Percentiles rank a stretch among this genome's conserved stretches.
Evolutionary conservation across 129 eudicot species (phyloP).

Genomic region (Flaveria bidentis): DNA sequence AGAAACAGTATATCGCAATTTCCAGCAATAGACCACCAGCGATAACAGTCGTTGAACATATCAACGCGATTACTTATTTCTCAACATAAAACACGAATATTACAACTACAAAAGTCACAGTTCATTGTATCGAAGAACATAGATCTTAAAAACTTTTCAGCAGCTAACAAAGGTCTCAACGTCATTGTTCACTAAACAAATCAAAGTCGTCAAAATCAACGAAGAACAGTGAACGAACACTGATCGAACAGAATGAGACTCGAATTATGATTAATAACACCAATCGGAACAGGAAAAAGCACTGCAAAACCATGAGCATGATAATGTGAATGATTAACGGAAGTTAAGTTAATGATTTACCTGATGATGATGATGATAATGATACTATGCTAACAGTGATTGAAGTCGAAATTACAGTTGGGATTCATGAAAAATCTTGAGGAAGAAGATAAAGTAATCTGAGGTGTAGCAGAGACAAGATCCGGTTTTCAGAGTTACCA

Average conservation of each 20-base stretch:
- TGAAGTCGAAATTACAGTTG: conserved; percentile 1
- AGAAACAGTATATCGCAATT: conserved; percentile 8
- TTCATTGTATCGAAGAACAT: conserved; percentile 15
- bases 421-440: not conserved
- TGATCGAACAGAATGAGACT: conserved; percentile 10
- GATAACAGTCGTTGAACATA: not conserved
- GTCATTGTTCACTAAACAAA: conserved; percentile 21
- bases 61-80: conserved; percentile 3
- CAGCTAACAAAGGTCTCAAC: conserved; percentile 20
- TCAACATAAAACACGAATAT: conserved; percentile 11
- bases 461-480: conserved; percentile 39
- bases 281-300: conserved; percentile 2
- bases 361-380: conserved; percentile 34
- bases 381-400: not conserved
- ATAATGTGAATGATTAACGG: conserved; percentile 25
- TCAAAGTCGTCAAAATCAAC: conserved; percentile 20
- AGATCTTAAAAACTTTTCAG: conserved; percentile 31
- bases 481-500: conserved; percentile 23
- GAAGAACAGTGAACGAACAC: conserved; percentile 25
- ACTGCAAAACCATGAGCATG: conserved; percentile 1
- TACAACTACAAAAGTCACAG: conserved; percentile 8
- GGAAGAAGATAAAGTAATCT: conserved; percentile 27
- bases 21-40: conserved; percentile 11
- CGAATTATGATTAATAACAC: conserved; percentile 6
- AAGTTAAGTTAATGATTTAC: conserved; percentile 29